Evolutionary conservation across 169 alveolate genomes (phyloP).

Genomic region (Plasmodium falciparum): DNA sequence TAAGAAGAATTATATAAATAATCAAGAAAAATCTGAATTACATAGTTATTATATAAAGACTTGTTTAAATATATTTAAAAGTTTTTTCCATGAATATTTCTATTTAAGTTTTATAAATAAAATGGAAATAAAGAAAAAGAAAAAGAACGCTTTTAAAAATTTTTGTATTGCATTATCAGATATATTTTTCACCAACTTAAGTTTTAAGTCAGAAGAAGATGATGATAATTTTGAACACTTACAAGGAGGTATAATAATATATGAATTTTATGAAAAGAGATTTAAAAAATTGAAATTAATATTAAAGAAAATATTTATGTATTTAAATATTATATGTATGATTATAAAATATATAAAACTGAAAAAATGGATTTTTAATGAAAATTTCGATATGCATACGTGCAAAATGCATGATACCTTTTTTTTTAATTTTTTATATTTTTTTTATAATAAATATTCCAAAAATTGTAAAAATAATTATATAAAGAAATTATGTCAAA

Average conservation of each 20-base stretch:
- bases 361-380: conserved; percentile 47
- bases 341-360: conserved; percentile 44
- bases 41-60: conserved; percentile 55
- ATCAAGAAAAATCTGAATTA: conserved; percentile 50
- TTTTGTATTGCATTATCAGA: conserved; percentile 68
- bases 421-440: conserved; percentile 60
- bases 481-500: conserved; percentile 36
- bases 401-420: conserved; percentile 73
- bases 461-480: conserved; percentile 38
- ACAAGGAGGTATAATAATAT: conserved; percentile 55
- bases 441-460: conserved; percentile 68
- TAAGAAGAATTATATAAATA: conserved; percentile 26
- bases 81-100: conserved; percentile 66
- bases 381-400: conserved; percentile 56
- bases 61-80: conserved; percentile 39
- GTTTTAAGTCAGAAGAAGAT: conserved; percentile 39
- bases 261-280: conserved; percentile 41
- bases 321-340: conserved; percentile 47
- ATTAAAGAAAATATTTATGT: conserved; percentile 65
- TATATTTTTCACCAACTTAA: conserved; percentile 53
- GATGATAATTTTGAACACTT: conserved; percentile 64
- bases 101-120: conserved; percentile 46
- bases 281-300: conserved; percentile 48
- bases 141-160: conserved; percentile 43
- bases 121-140: conserved; percentile 46